Conservation (phyloP, 164 flowering plant species). For the Chloranthus sessilifolius region DNA sequence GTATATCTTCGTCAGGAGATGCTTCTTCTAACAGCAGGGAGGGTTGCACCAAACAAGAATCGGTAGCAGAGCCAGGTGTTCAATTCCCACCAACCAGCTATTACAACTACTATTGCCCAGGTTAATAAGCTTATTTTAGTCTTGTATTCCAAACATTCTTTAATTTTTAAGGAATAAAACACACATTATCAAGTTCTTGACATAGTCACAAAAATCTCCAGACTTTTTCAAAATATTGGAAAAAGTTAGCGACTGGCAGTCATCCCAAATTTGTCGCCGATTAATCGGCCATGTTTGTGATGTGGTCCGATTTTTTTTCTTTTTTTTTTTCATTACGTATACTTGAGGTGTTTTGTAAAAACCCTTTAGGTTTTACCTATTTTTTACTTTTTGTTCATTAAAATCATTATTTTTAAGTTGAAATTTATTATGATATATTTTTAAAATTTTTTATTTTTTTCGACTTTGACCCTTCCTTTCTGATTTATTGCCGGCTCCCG, state of each 20-base stretch:
- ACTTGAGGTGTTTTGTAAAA: too few species aligned
- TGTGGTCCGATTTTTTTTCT: too few species aligned
- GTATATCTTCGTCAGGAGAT: slow-evolving; percentile 17
- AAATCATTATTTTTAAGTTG: background rate
- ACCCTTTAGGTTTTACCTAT: background rate
- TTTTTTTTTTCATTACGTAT: too few species aligned
- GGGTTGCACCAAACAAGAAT: slow-evolving; percentile 21
- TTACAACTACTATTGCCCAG: slow-evolving; percentile 38
- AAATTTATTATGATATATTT: background rate
- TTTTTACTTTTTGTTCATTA: background rate
- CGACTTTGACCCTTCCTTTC: background rate
- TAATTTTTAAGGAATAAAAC: too few species aligned
- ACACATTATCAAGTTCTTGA: too few species aligned
- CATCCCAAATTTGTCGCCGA: too few species aligned
- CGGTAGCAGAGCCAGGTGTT: slow-evolving; percentile 23
- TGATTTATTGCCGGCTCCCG: too few species aligned
- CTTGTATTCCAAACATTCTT: too few species aligned
- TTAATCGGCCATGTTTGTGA: too few species aligned
- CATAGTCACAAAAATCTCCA: too few species aligned
- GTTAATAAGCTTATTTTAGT: slow-evolving; percentile 19
- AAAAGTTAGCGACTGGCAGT: background rate
- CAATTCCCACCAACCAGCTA: slow-evolving; percentile 27
- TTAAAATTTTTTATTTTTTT: background rate
- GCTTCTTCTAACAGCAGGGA: slow-evolving; percentile 21
- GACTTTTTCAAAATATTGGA: too few species aligned